Conservation (phyloP, 2,329 filamentous ascomycete genomes). For the Aspergillus sp. region DNA sequence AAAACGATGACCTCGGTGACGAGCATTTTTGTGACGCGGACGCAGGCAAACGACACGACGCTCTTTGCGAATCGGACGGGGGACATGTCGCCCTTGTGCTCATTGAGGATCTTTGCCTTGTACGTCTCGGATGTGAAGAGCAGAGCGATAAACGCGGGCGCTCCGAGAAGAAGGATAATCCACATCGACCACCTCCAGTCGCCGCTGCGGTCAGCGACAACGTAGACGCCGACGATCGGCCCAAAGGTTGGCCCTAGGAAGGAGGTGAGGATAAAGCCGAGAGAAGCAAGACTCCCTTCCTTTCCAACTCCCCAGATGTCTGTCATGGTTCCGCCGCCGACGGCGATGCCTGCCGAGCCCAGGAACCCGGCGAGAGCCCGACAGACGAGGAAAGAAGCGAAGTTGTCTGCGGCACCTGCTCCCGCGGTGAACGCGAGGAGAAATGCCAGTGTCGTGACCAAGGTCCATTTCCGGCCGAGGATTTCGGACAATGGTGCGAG, state of each 20-base stretch:
- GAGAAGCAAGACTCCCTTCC: too few species aligned
- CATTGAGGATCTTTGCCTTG: too few species aligned
- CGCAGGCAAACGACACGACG: background rate
- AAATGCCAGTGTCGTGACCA: too few species aligned
- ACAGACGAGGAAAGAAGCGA: too few species aligned
- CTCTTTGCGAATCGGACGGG: conserved; percentile 38
- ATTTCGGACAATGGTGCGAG: conserved; percentile 44
- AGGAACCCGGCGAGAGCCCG: too few species aligned
- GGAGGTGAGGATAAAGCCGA: too few species aligned
- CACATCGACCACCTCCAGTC: conserved; percentile 20
- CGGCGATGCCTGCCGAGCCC: too few species aligned
- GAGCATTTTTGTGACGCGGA: conserved; percentile 8
- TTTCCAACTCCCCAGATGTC: too few species aligned
- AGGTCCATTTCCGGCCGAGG: conserved; percentile 33
- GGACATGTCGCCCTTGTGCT: too few species aligned
- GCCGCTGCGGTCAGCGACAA: conserved; percentile 30
- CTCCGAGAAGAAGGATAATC: conserved; percentile 41
- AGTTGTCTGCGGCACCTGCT: too few species aligned
- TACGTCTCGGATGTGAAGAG: conserved; percentile 51
- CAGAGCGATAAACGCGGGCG: conserved; percentile 53
- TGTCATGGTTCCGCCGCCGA: too few species aligned
- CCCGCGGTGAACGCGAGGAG: too few species aligned
- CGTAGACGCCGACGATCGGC: conserved; percentile 29
- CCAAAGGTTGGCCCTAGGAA: conserved; percentile 2
- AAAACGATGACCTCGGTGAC: conserved; percentile 12